Evolutionary conservation across 1,284 basidiomycete genomes (phyloP), one percentile per base, ranked within the genome.

Genomic region (Flammula alnicola): DNA sequence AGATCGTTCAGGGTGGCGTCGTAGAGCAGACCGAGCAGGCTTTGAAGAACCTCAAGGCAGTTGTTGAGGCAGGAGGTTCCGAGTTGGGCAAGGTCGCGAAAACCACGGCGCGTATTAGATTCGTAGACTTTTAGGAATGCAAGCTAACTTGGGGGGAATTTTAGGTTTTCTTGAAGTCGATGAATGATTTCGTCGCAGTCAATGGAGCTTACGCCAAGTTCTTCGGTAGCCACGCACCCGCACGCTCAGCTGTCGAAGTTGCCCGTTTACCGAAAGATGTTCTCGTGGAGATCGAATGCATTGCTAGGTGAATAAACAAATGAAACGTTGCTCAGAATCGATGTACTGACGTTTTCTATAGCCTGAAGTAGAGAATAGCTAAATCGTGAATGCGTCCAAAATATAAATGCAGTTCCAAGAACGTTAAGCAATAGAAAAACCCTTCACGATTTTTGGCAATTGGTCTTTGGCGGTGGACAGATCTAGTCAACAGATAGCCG

Each of bases 191-290:
- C 69, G 84, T 68, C 10, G 76, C 80, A 46, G 86, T 98, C 67
- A 99, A 98, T 69, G 77, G 70, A 5, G 73, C 89, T 44, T 95
- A 95, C 68, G 80, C 80, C 37, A 75, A 79, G 47, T 88, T 89
- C 71, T 96, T 95, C 67, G 92, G 89, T n/a, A 77, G 83, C 44
- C 90, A 95, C 76, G 95, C 93, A 73, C 96, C 96, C 41, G 93
- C 96, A 1, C 80, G 96, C 54, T 95, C 93, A 16, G 88, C 91
- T 44, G 91, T 96, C 43, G 90, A 93, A 76, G 93, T 86, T 43
- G 70, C 76, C 33, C 68, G 62, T 35, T 63, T 80, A 35, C 78
- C 78, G 1, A 78, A 73, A 53, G 76, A 79, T 54, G 77, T 78
- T 5, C 77, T 95, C 29, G 88, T 98, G 46, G 96, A 99, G 78